phyloP scores from a whole-genome alignment of 2,329 filamentous ascomycete species.

The Aspergillus glaucus region DNA sequence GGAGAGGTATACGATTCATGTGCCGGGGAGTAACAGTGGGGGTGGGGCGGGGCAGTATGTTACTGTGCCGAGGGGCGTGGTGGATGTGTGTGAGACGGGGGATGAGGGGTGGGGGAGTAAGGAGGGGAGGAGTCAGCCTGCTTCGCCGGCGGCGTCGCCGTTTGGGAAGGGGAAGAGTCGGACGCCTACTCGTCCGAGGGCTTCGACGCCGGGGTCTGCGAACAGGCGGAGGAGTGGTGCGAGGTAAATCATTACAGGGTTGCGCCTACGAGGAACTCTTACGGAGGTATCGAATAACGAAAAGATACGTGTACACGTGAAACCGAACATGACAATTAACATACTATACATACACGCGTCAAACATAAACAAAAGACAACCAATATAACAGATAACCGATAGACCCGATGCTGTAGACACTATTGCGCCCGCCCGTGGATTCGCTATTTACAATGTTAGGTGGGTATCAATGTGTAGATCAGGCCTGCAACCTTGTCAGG shows the following conservation, averaged over 20 bases:
- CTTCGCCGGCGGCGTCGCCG: constrained; percentile 4
- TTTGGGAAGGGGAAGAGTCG: constrained; percentile 4
- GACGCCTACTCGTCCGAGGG: constrained; percentile 9
- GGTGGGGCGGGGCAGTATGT: neutral
- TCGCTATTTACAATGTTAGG: neutral
- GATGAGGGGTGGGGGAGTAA: constrained; percentile 15
- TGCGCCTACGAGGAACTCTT: no score
- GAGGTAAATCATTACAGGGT: constrained; percentile 3
- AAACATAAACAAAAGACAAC: constrained; percentile 3
- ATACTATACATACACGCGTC: constrained; percentile 11
- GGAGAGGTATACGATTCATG: constrained; percentile 20
- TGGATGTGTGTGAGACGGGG: constrained; percentile 17
- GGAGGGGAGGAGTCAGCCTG: constrained; percentile 1
- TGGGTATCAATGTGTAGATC: neutral
- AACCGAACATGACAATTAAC: constrained; percentile 2
- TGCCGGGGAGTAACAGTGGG: neutral
- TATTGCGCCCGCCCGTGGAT: neutral
- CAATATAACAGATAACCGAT: neutral
- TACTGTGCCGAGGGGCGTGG: constrained; percentile 1
- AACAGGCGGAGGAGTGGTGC: constrained; percentile 16
- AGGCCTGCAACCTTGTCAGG: neutral
- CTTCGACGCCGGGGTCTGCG: constrained; percentile 6
- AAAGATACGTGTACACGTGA: no score
- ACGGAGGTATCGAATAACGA: no score
- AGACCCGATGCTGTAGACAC: neutral